Conservation (phyloP, 345 rosid genomes). For the Aethionema arabicum region DNA sequence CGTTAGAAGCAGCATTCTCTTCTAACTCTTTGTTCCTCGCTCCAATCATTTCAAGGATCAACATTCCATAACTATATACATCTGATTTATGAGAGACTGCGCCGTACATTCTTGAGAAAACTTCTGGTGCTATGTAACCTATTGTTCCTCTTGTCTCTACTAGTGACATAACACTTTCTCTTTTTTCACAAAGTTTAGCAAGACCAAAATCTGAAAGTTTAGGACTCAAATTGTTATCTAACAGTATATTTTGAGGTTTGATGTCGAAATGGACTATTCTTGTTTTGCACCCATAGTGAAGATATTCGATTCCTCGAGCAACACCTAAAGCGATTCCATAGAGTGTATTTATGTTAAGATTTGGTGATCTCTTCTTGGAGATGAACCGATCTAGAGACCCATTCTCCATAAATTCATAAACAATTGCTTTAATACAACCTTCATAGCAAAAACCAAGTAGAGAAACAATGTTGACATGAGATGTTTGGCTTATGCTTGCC, state of each 20-base stretch:
- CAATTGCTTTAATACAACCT: constrained; percentile 36
- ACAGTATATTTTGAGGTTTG: constrained; percentile 50
- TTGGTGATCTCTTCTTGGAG: background rate
- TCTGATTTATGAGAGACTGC: constrained; percentile 42
- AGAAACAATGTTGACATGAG: constrained; percentile 48
- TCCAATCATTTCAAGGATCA: constrained; percentile 48
- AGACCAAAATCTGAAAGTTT: constrained; percentile 55
- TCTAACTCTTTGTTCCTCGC: constrained; percentile 26
- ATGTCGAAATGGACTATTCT: constrained; percentile 55
- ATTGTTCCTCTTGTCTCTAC: constrained; percentile 42
- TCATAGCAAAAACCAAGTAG: constrained; percentile 46
- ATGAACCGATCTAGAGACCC: constrained; percentile 45
- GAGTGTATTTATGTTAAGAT: constrained; percentile 26
- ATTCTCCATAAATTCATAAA: constrained; percentile 42
- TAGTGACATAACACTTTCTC: constrained; percentile 41
- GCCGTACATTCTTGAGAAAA: constrained; percentile 39
- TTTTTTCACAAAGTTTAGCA: constrained; percentile 39
- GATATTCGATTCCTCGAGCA: constrained; percentile 48
- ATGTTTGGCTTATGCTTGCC: constrained; percentile 47
- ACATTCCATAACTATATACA: constrained; percentile 51
- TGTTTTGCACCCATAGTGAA: constrained; percentile 47
- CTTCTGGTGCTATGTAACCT: constrained; percentile 51
- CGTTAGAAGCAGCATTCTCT: background rate
- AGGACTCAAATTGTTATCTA: constrained; percentile 38
- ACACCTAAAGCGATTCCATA: constrained; percentile 40